Percentiles rank a stretch among this genome's conserved stretches.
phyloP scores from a whole-genome alignment of 1,139 yeast genomes.

The Taphrina pruni region DNA sequence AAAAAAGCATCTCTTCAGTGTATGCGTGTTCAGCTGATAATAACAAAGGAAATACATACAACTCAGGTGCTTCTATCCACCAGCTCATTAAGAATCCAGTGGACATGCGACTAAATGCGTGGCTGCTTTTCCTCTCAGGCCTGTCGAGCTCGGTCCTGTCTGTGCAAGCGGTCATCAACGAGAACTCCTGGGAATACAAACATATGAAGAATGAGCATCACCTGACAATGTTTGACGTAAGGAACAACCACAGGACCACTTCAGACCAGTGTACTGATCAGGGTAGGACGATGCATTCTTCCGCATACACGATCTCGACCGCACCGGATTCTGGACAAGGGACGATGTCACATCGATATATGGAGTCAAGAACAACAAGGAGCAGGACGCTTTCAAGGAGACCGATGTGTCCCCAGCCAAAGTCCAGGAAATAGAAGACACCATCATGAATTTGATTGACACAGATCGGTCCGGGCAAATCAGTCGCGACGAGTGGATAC shows the following conservation, averaged over 20 bases:
- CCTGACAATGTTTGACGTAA: constrained; percentile 30
- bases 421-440: constrained; percentile 57
- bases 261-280: not conserved
- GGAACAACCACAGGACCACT: not conserved
- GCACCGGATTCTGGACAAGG: constrained; percentile 53
- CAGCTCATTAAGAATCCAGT: too few relatives aligned
- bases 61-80: too few relatives aligned
- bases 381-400: constrained; percentile 33
- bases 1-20: not conserved
- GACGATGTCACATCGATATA: constrained; percentile 78
- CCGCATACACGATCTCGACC: constrained; percentile 74
- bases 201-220: constrained; percentile 41
- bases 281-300: constrained; percentile 58
- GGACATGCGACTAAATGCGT: not conserved
- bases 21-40: too few relatives aligned
- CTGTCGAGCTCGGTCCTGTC: not conserved
- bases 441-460: constrained; percentile 68
- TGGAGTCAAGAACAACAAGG: constrained; percentile 66
- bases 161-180: constrained; percentile 2
- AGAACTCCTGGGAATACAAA: constrained; percentile 37
- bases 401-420: constrained; percentile 48
- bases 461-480: constrained; percentile 67
- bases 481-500: constrained; percentile 71
- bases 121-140: not conserved
- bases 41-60: too few relatives aligned